Percentiles rank a stretch among this genome's conserved stretches.
Conservation (phyloP, 2,329 filamentous ascomycete species). For the Chaetomiaceae sp. region DNA sequence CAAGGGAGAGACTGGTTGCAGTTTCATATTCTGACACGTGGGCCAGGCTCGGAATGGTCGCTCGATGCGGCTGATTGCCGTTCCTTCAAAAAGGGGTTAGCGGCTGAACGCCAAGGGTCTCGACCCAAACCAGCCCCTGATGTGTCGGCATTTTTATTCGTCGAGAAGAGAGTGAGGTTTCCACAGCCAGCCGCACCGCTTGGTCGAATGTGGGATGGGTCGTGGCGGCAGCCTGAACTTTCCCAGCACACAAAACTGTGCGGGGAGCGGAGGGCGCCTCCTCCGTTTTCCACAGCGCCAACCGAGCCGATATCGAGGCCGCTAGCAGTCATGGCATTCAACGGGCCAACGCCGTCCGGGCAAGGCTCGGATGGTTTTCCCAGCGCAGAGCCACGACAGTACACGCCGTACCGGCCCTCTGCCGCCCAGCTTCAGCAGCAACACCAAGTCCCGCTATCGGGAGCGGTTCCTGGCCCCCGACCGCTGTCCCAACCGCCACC, state of each 20-base stretch:
- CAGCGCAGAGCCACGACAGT: neutral
- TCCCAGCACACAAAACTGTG: neutral
- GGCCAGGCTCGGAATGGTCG: too few species aligned
- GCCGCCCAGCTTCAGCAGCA: neutral
- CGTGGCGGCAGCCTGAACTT: conserved; percentile 1
- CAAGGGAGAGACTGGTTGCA: too few species aligned
- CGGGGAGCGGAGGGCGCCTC: neutral
- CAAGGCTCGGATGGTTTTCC: neutral
- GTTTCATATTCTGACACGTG: too few species aligned
- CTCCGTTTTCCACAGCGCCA: neutral
- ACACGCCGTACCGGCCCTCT: neutral
- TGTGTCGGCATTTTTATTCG: neutral
- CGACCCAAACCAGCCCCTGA: neutral
- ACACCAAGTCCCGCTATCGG: neutral
- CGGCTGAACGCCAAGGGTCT: conserved; percentile 4
- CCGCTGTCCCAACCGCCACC: neutral
- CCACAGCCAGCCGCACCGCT: conserved; percentile 1
- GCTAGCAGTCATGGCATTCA: neutral
- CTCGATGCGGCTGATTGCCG: neutral
- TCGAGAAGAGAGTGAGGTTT: neutral
- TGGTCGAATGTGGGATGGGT: conserved; percentile 6
- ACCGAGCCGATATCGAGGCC: neutral
- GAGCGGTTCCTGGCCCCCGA: neutral
- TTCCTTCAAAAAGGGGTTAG: neutral
- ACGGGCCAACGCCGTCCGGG: neutral